Evolutionary conservation across 179 eudicot genomes (phyloP).

Genomic region (Spinacia oleracea): DNA sequence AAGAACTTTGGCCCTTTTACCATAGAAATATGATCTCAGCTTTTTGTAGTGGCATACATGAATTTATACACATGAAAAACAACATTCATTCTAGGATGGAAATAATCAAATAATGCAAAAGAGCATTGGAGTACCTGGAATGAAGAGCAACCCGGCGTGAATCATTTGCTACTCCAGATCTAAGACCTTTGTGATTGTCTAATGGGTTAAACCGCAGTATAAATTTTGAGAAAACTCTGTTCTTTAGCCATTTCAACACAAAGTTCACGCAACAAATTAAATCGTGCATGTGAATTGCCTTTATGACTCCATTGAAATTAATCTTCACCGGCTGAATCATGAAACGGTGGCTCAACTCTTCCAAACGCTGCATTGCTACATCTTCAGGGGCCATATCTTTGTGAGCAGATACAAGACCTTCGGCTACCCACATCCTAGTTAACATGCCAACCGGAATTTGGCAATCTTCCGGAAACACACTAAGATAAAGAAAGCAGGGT

Average conservation of each 20-base stretch:
- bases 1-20: conserved; percentile 11
- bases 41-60: too few species aligned
- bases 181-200: too few species aligned
- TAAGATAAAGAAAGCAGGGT: neutral
- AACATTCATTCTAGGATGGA: too few species aligned
- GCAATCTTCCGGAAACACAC: neutral
- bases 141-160: neutral
- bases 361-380: conserved; percentile 37
- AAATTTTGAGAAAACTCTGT: neutral
- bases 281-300: neutral
- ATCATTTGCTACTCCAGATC: neutral
- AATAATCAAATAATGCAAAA: too few species aligned
- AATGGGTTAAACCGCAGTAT: neutral
- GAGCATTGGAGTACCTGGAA: neutral
- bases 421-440: neutral
- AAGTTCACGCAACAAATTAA: neutral
- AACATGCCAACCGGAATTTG: neutral
- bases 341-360: conserved; percentile 45
- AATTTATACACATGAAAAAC: too few species aligned
- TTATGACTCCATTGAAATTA: conserved; percentile 30
- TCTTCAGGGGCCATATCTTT: conserved; percentile 44
- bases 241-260: neutral
- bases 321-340: conserved; percentile 41
- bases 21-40: neutral
- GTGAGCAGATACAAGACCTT: conserved; percentile 10